phyloP scores from a whole-genome alignment of 345 rosid genomes.

The Rhodamnia rubescens region DNA sequence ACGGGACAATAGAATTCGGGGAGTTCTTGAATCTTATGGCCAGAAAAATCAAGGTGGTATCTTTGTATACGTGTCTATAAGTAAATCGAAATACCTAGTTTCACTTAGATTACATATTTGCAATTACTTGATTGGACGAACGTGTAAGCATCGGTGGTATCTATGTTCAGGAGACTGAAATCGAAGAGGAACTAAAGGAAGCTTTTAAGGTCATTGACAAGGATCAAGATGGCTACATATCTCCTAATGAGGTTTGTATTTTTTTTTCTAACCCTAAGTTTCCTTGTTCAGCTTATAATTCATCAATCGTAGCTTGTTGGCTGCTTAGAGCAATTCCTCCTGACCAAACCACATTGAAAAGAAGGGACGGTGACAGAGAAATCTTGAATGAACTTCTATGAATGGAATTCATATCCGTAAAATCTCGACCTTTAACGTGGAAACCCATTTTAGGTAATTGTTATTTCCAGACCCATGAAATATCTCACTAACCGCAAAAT shows the following conservation, averaged over 20 bases:
- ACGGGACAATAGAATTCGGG: constrained; percentile 47
- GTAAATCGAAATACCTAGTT: neutral
- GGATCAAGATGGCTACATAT: constrained; percentile 54
- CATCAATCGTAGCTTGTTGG: neutral
- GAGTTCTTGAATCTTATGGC: constrained; percentile 68
- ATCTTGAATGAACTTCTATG: neutral
- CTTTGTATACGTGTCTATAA: neutral
- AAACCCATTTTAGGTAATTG: neutral
- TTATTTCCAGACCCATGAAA: neutral
- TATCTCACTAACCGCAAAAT: neutral
- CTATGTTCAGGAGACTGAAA: constrained; percentile 33
- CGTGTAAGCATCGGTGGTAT: neutral
- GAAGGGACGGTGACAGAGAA: neutral
- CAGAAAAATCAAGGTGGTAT: constrained; percentile 51
- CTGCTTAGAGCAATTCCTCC: neutral
- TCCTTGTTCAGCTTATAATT: neutral
- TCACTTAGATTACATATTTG: neutral
- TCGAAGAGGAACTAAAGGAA: constrained; percentile 40
- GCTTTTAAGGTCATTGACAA: constrained; percentile 60
- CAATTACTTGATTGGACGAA: neutral
- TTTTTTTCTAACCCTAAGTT: neutral
- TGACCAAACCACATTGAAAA: neutral
- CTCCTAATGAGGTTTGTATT: constrained; percentile 38
- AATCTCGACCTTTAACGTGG: neutral
- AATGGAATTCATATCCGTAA: neutral